phyloP scores from a whole-genome alignment of 495 filamentous ascomycete species.

The Aspergillus leporis region DNA sequence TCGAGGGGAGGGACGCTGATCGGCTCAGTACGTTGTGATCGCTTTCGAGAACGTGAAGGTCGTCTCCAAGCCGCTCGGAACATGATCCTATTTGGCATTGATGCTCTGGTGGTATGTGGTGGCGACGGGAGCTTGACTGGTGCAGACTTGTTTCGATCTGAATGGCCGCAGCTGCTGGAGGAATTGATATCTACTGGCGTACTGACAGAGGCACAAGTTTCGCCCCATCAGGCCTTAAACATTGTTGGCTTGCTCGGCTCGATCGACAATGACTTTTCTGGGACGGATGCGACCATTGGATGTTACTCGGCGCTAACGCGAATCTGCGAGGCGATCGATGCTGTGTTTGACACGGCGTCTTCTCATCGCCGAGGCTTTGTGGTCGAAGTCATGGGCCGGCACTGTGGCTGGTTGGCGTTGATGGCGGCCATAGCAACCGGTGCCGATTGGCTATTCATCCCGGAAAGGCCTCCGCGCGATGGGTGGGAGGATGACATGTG shows the following conservation, averaged over 20 bases:
- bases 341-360: constrained; percentile 90
- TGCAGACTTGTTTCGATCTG: constrained; percentile 83
- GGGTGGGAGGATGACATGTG: constrained; percentile 92
- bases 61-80: constrained; percentile 87
- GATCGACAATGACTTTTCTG: constrained; percentile 95
- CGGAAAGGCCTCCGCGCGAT: constrained; percentile 82
- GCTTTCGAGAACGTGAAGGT: constrained; percentile 81
- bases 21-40: constrained; percentile 84
- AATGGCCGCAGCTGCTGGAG: constrained; percentile 81
- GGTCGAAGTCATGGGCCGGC: constrained; percentile 95
- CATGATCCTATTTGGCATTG: constrained; percentile 84
- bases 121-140: constrained; percentile 95
- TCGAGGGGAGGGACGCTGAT: constrained; percentile 94
- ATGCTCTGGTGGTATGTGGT: constrained; percentile 91
- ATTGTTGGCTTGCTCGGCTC: constrained; percentile 95
- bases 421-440: constrained; percentile 94
- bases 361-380: constrained; percentile 97
- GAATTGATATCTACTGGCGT: constrained; percentile 72
- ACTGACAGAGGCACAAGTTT: constrained; percentile 64
- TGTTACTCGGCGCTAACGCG: constrained; percentile 87
- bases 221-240: constrained; percentile 75
- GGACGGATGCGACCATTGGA: constrained; percentile 94
- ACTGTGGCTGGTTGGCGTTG: constrained; percentile 94
- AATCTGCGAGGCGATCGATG: constrained; percentile 90
- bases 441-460: constrained; percentile 93